Percentiles rank a stretch among this genome's conserved stretches.
phyloP scores from a whole-genome alignment of 2,329 filamentous ascomycete species.

The Karstenula rhodostoma region DNA sequence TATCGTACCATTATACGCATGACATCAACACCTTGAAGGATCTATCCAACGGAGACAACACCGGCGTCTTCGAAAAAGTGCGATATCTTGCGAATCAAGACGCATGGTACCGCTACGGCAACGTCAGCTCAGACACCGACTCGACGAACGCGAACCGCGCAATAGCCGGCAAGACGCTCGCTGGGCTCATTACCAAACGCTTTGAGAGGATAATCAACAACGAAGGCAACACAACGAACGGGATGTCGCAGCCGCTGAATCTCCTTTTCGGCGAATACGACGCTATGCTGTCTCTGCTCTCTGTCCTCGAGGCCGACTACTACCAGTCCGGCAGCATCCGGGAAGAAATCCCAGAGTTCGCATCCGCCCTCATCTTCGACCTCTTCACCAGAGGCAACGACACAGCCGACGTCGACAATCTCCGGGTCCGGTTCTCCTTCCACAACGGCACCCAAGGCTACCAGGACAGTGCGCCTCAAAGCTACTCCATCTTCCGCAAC shows the following conservation, averaged over 20 bases:
- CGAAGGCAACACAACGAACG: conserved; percentile 31
- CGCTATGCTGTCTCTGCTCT: conserved; percentile 43
- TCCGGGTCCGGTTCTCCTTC: conserved; percentile 65
- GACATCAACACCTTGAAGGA: conserved; percentile 53
- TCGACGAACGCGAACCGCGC: conserved; percentile 30
- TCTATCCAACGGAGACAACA: conserved; percentile 37
- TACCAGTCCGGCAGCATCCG: conserved; percentile 21
- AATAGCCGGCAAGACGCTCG: conserved; percentile 42
- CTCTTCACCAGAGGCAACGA: conserved; percentile 55
- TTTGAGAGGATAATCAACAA: conserved; percentile 31
- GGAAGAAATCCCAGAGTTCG: conserved; percentile 37
- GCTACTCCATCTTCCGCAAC: conserved; percentile 62
- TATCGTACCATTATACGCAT: conserved; percentile 63
- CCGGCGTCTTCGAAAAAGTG: conserved; percentile 34
- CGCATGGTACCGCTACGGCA: conserved; percentile 53
- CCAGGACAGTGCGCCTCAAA: conserved; percentile 43
- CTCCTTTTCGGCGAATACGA: conserved; percentile 49
- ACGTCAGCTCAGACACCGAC: conserved; percentile 44
- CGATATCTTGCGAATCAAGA: conserved; percentile 60
- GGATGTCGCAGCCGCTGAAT: conserved; percentile 51
- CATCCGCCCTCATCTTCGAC: conserved; percentile 48
- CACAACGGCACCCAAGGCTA: conserved; percentile 63
- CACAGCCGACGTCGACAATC: conserved; percentile 49
- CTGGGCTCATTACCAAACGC: conserved; percentile 34
- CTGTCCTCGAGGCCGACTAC: conserved; percentile 35